Conservation (phyloP, 805 yeast genomes). For the Yamadazyma sp. region DNA sequence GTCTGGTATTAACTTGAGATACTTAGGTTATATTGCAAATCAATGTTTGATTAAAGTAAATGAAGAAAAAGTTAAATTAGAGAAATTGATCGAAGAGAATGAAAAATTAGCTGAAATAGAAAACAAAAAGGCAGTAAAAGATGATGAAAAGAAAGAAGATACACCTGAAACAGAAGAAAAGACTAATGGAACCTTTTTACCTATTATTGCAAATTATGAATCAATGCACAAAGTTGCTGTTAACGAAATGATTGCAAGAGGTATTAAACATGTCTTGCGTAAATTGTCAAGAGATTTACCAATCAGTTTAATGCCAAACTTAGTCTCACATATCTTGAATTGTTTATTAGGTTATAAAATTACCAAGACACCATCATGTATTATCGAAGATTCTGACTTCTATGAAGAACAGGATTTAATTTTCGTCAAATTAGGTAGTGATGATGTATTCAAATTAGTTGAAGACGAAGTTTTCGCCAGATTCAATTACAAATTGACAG, state of each 20-base stretch:
- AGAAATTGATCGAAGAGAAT: constrained; percentile 22
- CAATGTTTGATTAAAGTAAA: constrained; percentile 21
- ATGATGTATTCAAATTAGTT: constrained; percentile 42
- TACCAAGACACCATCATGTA: constrained; percentile 37
- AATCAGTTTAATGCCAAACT: constrained; percentile 50
- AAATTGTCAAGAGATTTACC: constrained; percentile 46
- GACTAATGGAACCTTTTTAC: constrained; percentile 39
- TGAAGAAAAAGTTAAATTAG: constrained; percentile 15
- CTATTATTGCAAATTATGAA: constrained; percentile 39
- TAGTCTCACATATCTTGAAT: constrained; percentile 71
- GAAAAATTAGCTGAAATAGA: constrained; percentile 20
- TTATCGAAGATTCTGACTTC: constrained; percentile 36
- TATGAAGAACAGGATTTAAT: constrained; percentile 41
- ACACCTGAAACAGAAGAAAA: constrained; percentile 26
- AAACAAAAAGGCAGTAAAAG: constrained; percentile 18
- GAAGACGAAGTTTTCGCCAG: constrained; percentile 54
- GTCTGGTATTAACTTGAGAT: constrained; percentile 85
- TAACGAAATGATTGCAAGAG: constrained; percentile 78
- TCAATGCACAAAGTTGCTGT: constrained; percentile 48
- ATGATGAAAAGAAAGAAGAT: constrained; percentile 23
- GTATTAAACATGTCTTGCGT: constrained; percentile 72
- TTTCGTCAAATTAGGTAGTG: constrained; percentile 46
- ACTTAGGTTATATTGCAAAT: constrained; percentile 64
- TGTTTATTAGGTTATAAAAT: constrained; percentile 55
- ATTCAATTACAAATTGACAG: constrained; percentile 55